Evolutionary conservation across 2,329 filamentous ascomycete species (phyloP).

Genomic region (Penicillium sp.): DNA sequence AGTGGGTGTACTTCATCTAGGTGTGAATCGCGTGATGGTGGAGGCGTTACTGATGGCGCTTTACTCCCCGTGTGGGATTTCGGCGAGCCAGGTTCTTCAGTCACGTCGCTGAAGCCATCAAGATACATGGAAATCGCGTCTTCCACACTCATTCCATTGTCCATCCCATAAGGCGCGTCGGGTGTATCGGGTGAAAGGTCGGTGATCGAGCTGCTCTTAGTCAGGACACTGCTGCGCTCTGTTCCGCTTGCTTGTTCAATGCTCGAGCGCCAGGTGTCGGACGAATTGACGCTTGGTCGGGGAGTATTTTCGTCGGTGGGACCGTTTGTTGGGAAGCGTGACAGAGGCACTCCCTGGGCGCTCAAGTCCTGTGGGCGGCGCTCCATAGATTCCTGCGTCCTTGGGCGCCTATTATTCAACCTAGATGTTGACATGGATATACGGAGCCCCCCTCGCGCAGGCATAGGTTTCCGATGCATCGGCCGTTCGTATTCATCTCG

Average conservation of each 20-base stretch:
- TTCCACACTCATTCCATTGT: conserved; percentile 57
- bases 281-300: conserved; percentile 61
- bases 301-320: conserved; percentile 40
- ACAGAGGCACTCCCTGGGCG: conserved; percentile 28
- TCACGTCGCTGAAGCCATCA: conserved; percentile 54
- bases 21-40: conserved; percentile 29
- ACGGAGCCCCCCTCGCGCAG: conserved; percentile 30
- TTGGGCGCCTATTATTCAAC: conserved; percentile 32
- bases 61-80: conserved; percentile 35
- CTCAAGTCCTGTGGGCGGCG: conserved; percentile 25
- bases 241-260: conserved; percentile 62
- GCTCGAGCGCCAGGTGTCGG: conserved; percentile 61
- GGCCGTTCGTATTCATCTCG: conserved; percentile 28
- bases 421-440: conserved; percentile 42
- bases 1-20: conserved; percentile 29
- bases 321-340: conserved; percentile 34
- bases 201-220: conserved; percentile 73
- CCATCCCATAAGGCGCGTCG: conserved; percentile 61
- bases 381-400: conserved; percentile 28
- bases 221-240: conserved; percentile 77
- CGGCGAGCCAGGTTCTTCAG: conserved; percentile 38
- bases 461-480: conserved; percentile 29
- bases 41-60: conserved; percentile 31
- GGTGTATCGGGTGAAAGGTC: conserved; percentile 61
- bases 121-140: conserved; percentile 63